Evolutionary conservation across 129 eudicot species (phyloP), one percentile per base, ranked within the genome.

Genomic region (Solidago caesia): DNA sequence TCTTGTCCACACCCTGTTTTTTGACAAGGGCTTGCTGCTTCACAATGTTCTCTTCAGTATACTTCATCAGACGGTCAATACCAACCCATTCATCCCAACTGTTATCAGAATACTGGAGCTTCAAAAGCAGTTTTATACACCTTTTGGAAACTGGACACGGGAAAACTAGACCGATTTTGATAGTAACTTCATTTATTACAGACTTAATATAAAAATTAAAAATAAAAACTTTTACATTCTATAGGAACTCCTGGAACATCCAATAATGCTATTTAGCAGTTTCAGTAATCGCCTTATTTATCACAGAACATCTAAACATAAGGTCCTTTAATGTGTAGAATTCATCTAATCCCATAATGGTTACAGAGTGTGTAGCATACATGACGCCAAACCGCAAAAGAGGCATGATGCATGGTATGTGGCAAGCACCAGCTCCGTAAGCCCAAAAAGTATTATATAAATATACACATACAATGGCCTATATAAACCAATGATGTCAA

Each of bases 21-120:
- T 80, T 86, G 55, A 81, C 91, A 59, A 93, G 89, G 57, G 86
- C 88, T 80, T 82, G 87, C 83, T 90, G 91, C 89, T 88, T 90
- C 84, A 49, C 68, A 59, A 88, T 65, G 79, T 94, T 94, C 76
- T 90, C 98, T 68, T 88, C 91, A 5, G 96, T 85, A 72, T 70
- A 64, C 79, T 94, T 94, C 97, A 94, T 70, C 68, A 94, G 51
- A 65, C 91, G 87, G 68, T 87, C 91, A 44, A 81, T 86, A 6
- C 88, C 93, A 64, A 90, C 90, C 98, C 98, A 94, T 90, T 94
- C 98, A 87, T 94, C 98, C 98, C 98, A 94, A 76, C 98, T 94
- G 89, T 82, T 58, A 71, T 66, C 82, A 84, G 73, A 14, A 86
- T 62, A 78, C 68, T 14, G 62, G 56, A 73, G 48, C 67, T 58